Evolutionary conservation across 2,329 filamentous ascomycete genomes (phyloP).

Genomic region (Cercospora sp.): DNA sequence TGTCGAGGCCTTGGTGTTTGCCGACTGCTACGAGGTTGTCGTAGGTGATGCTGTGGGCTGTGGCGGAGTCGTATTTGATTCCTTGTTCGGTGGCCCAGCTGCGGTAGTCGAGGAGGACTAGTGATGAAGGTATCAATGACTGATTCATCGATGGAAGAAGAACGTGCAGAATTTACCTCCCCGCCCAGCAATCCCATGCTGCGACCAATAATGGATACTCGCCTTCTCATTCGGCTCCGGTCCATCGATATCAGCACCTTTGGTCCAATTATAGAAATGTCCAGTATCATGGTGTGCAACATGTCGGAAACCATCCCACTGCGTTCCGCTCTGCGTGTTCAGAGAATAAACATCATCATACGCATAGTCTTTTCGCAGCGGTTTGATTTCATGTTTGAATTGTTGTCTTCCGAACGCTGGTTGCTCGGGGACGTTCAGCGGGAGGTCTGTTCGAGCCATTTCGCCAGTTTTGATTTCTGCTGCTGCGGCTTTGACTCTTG

Average conservation of each 20-base stretch:
- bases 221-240: conserved; percentile 46
- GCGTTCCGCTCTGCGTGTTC: conserved; percentile 49
- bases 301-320: conserved; percentile 50
- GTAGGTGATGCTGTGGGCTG: conserved; percentile 46
- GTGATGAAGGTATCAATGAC: background rate
- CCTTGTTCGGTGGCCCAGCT: conserved; percentile 45
- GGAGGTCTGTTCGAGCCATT: conserved; percentile 57
- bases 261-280: conserved; percentile 47
- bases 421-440: conserved; percentile 53
- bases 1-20: conserved; percentile 60
- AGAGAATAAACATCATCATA: conserved; percentile 48
- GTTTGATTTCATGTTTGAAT: conserved; percentile 58
- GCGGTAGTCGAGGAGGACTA: conserved; percentile 47
- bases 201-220: conserved; percentile 49
- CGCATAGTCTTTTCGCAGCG: conserved; percentile 36
- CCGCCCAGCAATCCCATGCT: conserved; percentile 48
- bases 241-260: conserved; percentile 44
- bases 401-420: conserved; percentile 55
- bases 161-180: conserved; percentile 29
- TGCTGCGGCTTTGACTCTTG: conserved; percentile 54
- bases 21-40: conserved; percentile 59
- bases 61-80: conserved; percentile 45
- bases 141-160: background rate
- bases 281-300: conserved; percentile 44
- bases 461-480: conserved; percentile 58